Evolutionary conservation across 2,329 filamentous ascomycete genomes (phyloP), one percentile per base, ranked within the genome.

Genomic region (Purpureocillium lavendulum): DNA sequence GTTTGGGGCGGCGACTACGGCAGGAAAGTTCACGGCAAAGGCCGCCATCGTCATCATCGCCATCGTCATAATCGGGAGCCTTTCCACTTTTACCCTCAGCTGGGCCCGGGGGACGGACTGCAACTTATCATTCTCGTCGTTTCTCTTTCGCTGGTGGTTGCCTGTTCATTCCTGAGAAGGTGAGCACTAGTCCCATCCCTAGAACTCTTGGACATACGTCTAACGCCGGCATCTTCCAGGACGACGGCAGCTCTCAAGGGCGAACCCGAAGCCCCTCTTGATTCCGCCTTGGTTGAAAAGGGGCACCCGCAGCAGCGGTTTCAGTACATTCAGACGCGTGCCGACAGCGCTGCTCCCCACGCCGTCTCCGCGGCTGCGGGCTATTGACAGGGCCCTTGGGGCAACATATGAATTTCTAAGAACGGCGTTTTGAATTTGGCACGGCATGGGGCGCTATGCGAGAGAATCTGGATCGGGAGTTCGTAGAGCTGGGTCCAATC

Each of bases 151-250:
- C 28, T 48, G 30, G 36, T 49, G 12, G 15, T 45, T 18, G 38
- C 42, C 6, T 50, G 41, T 26, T 43, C 46, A 17, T 46, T 43
- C 17, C 29, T 46, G 4, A 45, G 40, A 36, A 41, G 40, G 49
- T 52, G 15, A 36, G 47, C 47, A 2, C 16, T 4, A n/a, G 30
- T 29, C 29, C 36, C 31, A n/a, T n/a, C n/a, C n/a, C n/a, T n/a
- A n/a, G n/a, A n/a, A n/a, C n/a, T n/a, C n/a, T n/a, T n/a, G n/a
- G n/a, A n/a, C n/a, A n/a, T n/a, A n/a, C n/a, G n/a, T 18, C 35
- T 36, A n/a, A 36, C 15, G 26, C 26, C 8, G 3, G 12, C 3
- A 13, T n/a, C 3, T n/a, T 2, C 6, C 10, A 33, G 43, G 36
- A 26, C 21, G 21, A 10, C 11, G 6, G 13, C 26, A 29, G 15